Evolutionary conservation across 495 filamentous ascomycete species (phyloP).

Genomic region (Paragyromitra xinjiangensis): DNA sequence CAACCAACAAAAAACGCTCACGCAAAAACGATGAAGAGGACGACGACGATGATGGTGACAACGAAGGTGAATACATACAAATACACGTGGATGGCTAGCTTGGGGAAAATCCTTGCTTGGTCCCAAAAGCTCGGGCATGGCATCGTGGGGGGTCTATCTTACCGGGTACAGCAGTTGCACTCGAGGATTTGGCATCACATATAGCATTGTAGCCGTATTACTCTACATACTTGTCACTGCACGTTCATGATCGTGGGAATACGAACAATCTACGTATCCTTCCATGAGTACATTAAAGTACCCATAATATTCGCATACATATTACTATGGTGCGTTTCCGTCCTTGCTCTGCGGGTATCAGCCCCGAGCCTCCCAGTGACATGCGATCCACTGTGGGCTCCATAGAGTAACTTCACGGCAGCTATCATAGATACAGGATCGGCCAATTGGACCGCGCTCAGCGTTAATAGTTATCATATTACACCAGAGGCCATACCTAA

Average conservation of each 20-base stretch:
- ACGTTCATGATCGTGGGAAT: conserved; percentile 30
- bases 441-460: conserved; percentile 1
- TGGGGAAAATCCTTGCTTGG: conserved; percentile 13
- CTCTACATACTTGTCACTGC: conserved; percentile 38
- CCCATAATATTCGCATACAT: conserved; percentile 7
- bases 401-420: conserved; percentile 17
- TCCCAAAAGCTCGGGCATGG: conserved; percentile 27
- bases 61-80: conserved; percentile 50
- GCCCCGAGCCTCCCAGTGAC: conserved; percentile 11
- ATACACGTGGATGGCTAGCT: conserved; percentile 45
- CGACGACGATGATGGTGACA: conserved; percentile 48
- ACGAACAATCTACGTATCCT: conserved; percentile 36
- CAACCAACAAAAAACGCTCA: conserved; percentile 51
- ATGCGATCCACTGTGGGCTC: conserved; percentile 2
- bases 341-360: conserved; percentile 3
- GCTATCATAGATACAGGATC: conserved; percentile 9
- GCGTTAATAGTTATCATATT: background rate
- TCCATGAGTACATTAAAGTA: conserved; percentile 20
- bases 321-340: conserved; percentile 1
- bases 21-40: conserved; percentile 43
- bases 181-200: conserved; percentile 26
- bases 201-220: conserved; percentile 39
- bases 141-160: conserved; percentile 43
- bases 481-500: background rate
- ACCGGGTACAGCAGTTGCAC: conserved; percentile 31